These are phyloP conservation scores for Karstenula rhodostoma DNA, from an alignment of 2,329 filamentous ascomycete genomes.

Conservation along the genomic window DNA sequence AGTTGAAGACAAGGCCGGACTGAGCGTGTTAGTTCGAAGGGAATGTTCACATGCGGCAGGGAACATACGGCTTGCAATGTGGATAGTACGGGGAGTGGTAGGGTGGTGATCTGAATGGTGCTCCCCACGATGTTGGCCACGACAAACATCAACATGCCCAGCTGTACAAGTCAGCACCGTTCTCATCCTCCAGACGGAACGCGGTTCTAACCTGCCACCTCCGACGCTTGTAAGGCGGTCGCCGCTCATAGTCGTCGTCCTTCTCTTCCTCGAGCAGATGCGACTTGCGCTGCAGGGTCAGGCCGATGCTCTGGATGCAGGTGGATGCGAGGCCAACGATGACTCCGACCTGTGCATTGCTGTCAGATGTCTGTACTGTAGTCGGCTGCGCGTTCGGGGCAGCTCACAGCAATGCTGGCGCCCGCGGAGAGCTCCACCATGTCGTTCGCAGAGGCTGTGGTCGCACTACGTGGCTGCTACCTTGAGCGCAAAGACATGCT, in stretches of 20 bases:
- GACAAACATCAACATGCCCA: slow-evolving; percentile 97
- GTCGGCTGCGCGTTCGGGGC: slow-evolving; percentile 6
- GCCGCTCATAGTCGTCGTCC: slow-evolving; percentile 74
- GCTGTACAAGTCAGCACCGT: slow-evolving; percentile 43
- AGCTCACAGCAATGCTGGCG: slow-evolving; percentile 53
- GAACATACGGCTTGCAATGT: slow-evolving; percentile 78
- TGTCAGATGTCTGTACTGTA: slow-evolving; percentile 15
- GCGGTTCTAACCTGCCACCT: slow-evolving; percentile 77
- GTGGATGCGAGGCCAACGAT: slow-evolving; percentile 92
- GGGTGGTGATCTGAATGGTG: slow-evolving; percentile 95
- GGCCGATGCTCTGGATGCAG: slow-evolving; percentile 90
- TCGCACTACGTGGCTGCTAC: slow-evolving; percentile 39
- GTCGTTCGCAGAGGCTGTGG: slow-evolving; percentile 24
- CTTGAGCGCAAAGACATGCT: slow-evolving; percentile 41
- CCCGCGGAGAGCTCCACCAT: slow-evolving; percentile 53
- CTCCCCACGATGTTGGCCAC: slow-evolving; percentile 93
- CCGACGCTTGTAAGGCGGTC: slow-evolving; percentile 87
- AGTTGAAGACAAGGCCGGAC: slow-evolving; percentile 97
- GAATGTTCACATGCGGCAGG: background rate
- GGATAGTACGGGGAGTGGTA: slow-evolving; percentile 92
- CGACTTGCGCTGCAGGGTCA: slow-evolving; percentile 96
- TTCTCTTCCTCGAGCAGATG: slow-evolving; percentile 98
- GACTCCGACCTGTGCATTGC: slow-evolving; percentile 77
- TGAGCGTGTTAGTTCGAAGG: slow-evolving; percentile 34
- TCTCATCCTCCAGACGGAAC: background rate